A percentile compares a stretch with the other conserved stretches of the same genome.
These are phyloP conservation scores for Coemansia sp. DNA, from an alignment of 192 early-diverging fungal genomes.

Conservation along the genomic window DNA sequence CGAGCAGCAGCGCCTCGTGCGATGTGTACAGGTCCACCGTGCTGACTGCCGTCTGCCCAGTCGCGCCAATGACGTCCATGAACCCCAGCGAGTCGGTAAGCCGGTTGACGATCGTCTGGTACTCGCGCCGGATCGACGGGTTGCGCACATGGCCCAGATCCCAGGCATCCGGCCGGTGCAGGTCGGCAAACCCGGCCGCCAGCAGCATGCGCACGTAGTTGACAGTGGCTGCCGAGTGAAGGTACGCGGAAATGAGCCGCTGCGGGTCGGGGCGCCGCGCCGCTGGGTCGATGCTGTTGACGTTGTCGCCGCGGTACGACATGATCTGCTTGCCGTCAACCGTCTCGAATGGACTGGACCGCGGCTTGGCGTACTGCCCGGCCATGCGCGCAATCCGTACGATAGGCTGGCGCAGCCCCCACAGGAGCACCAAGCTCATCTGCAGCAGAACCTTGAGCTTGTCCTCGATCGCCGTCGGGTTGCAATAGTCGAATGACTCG, in stretches of 20 bases:
- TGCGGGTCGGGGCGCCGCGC: slow-evolving; percentile 93
- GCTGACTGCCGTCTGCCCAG: slow-evolving; percentile 63
- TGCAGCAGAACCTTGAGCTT: slow-evolving; percentile 97
- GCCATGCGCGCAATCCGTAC: slow-evolving; percentile 98
- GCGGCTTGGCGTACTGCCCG: slow-evolving; percentile 98
- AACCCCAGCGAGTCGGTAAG: slow-evolving; percentile 91
- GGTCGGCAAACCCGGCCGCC: slow-evolving; percentile 84
- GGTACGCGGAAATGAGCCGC: slow-evolving; percentile 91
- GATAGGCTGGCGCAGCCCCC: slow-evolving; percentile 92
- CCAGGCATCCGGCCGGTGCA: slow-evolving; percentile 91
- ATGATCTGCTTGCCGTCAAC: slow-evolving; percentile 80
- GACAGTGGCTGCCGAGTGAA: slow-evolving; percentile 95
- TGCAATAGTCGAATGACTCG: slow-evolving; percentile 98
- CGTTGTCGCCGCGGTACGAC: slow-evolving; percentile 97
- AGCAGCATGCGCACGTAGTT: slow-evolving; percentile 94
- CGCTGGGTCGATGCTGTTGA: slow-evolving; percentile 89
- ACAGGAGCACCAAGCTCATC: slow-evolving; percentile 94
- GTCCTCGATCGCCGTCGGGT: slow-evolving; percentile 87
- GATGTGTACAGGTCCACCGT: slow-evolving; percentile 93
- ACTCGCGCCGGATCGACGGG: slow-evolving; percentile 76
- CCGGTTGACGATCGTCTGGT: slow-evolving; percentile 87
- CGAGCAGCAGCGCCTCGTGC: slow-evolving; percentile 95
- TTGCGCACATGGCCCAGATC: slow-evolving; percentile 88
- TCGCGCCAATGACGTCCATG: slow-evolving; percentile 94
- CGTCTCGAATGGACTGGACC: slow-evolving; percentile 89